Conservation (phyloP, 345 rosid species). For the Lepidium sativum region DNA sequence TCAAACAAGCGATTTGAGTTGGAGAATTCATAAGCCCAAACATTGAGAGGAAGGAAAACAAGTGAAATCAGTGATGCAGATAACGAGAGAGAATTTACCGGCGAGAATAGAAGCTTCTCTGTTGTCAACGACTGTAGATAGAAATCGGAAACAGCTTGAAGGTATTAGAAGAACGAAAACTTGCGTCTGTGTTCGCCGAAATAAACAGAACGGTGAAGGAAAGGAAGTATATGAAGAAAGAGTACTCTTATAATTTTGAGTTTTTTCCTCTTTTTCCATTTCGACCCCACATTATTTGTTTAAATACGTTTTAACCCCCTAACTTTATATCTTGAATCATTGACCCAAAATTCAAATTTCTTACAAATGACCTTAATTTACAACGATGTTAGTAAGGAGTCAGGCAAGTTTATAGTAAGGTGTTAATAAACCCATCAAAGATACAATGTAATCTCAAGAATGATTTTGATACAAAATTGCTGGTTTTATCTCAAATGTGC, state of each 20-base stretch:
- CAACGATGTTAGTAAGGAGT: too few species aligned
- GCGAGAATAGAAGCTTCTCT: background rate
- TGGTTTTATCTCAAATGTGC: background rate
- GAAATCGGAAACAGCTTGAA: background rate
- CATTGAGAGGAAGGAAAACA: background rate
- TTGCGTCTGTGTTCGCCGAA: background rate
- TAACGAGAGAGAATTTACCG: background rate
- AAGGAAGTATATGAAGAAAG: background rate
- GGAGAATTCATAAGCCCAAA: background rate
- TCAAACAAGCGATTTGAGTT: constrained; percentile 4
- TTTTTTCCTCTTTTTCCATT: background rate
- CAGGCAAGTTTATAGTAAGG: background rate
- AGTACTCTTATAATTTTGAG: background rate
- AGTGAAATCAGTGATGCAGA: background rate
- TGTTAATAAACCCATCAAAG: background rate
- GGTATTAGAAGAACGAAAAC: background rate
- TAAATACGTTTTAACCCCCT: background rate
- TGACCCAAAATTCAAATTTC: too few species aligned
- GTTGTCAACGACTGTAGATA: background rate
- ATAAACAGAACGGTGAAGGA: background rate
- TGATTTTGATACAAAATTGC: background rate
- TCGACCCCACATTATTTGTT: background rate
- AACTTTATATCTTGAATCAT: too few species aligned
- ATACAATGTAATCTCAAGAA: background rate
- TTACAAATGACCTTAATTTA: too few species aligned